Base-by-base conservation (phyloP, 495 filamentous ascomycete genomes). In the Penicillium bialowiezense region DNA sequence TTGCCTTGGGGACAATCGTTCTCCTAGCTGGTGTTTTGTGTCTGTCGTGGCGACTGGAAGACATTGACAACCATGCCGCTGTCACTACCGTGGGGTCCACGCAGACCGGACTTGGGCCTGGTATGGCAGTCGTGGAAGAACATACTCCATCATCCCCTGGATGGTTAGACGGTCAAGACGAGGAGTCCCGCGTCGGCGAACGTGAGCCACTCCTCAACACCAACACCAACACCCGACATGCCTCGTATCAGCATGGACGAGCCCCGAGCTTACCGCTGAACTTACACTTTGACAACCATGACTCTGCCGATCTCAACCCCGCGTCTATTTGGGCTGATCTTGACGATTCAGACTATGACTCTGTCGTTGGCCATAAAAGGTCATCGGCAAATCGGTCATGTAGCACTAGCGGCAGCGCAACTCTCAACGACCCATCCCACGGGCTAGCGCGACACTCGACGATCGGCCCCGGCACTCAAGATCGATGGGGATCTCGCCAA, bases 11-110 rank as follows among this genome's bases (percentile, higher is more conserved):
- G 1, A 97, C 92, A 2, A 72, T 81, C 26, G 87, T 99, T 44
- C 78, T 99, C 7, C 81, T 99, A 3, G 73, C 79, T 3, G 93
- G 93, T 47, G 93, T 99, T 3, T 74, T 99, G 3, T 91, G 90
- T 34, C 79, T 99, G 6, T 96, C 90, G 17, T 99, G 93, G 93
- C 83, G 95, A 34, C 80, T 99, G 28, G 85, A 88, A 58, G 85
- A 88, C 45, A 83, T 83, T 67, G 60, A 87, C 64, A 62, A 67
- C 66, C 61, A 86, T 54, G 29, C 81, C 67, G 47, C 73, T 63
- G 62, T 75, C 59, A 46, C 68, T 41, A 47, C 71, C 47, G 52
- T 72, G 55, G 58, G 60, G 7, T 58, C 64, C 23, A 63, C 67
- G 12, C 73, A 76, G 49, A 69, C 70, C 7, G 64, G 59, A 13